Evolutionary conservation across 1,284 basidiomycete genomes (phyloP).

Genomic region (Sporisorium graminicola): DNA sequence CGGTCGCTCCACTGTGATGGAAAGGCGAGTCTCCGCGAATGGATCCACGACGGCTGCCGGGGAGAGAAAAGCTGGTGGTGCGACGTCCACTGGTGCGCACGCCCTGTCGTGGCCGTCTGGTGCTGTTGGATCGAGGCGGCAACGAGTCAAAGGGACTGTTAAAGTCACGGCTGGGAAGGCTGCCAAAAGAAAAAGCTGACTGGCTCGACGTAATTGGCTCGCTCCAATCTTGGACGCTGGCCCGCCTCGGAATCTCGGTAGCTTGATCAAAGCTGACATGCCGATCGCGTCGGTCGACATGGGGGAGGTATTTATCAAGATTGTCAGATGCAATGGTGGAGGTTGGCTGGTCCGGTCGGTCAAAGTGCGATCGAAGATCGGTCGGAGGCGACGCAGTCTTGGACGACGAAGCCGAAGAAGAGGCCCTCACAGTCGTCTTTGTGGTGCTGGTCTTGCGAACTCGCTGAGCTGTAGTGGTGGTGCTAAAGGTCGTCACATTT

Average conservation of each 20-base stretch:
- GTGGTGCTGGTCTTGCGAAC: constrained; percentile 36
- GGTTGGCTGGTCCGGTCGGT: constrained; percentile 32
- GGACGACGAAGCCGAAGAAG: constrained; percentile 16
- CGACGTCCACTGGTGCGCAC: constrained; percentile 25
- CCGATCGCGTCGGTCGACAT: constrained; percentile 15
- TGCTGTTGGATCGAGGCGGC: constrained; percentile 47
- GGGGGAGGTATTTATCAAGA: constrained; percentile 1
- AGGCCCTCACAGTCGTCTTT: constrained; percentile 20
- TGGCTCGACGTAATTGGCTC: constrained; percentile 28
- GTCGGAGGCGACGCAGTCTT: constrained; percentile 30
- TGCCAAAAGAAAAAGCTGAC: constrained; percentile 29
- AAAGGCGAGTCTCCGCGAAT: constrained; percentile 33
- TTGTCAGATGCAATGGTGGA: constrained; percentile 9
- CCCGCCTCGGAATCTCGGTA: constrained; percentile 15
- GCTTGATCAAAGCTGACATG: constrained; percentile 49
- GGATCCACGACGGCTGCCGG: constrained; percentile 49
- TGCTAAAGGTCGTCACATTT: constrained; percentile 30
- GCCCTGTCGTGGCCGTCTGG: constrained; percentile 34
- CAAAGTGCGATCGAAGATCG: constrained; percentile 42
- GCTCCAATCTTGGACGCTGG: constrained; percentile 16
- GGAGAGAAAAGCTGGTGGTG: constrained; percentile 46
- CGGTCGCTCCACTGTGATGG: not conserved
- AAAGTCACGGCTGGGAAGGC: constrained; percentile 14
- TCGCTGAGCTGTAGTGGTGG: constrained; percentile 29
- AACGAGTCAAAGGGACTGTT: constrained; percentile 34